Evolutionary conservation across 1,139 yeast species (phyloP).

Genomic region (Kodamaea fungicola): DNA sequence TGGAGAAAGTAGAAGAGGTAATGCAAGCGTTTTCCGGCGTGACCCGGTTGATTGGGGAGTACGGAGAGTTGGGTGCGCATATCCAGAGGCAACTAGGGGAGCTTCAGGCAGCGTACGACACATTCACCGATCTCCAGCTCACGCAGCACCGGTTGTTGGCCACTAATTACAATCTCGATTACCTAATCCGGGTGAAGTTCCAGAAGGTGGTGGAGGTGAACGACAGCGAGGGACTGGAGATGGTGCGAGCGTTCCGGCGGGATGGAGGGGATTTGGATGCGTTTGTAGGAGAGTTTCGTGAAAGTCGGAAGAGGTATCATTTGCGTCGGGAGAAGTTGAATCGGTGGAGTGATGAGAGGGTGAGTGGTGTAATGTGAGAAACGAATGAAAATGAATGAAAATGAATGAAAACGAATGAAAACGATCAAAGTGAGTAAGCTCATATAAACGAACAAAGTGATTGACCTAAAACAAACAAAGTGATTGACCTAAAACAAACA

Average conservation of each 20-base stretch:
- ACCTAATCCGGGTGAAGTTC: conserved; percentile 26
- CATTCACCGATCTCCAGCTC: conserved; percentile 36
- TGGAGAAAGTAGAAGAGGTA: conserved; percentile 18
- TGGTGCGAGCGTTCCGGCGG: conserved; percentile 14
- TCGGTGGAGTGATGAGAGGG: conserved; percentile 66
- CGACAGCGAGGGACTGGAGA: conserved; percentile 21
- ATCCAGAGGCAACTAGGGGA: conserved; percentile 26
- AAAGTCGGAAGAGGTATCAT: conserved; percentile 49
- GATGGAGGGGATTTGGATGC: conserved; percentile 10
- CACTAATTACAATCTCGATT: conserved; percentile 34
- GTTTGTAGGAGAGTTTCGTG: conserved; percentile 31
- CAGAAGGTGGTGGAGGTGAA: conserved; percentile 22
- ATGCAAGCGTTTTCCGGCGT: conserved; percentile 23
- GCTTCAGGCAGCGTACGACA: conserved; percentile 26
- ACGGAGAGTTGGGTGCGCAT: conserved; percentile 19
- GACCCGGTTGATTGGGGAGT: conserved; percentile 23
- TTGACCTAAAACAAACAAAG: too few species aligned
- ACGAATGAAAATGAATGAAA: too few species aligned
- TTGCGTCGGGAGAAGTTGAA: conserved; percentile 54
- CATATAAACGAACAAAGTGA: too few species aligned
- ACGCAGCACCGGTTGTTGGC: conserved; percentile 40
- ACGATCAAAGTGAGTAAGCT: too few species aligned
- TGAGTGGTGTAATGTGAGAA: conserved; percentile 56
- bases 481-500: too few species aligned
- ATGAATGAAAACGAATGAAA: too few species aligned